Percentiles rank a stretch among this genome's conserved stretches.
phyloP scores from a whole-genome alignment of 306 rosid genomes.

The Medicago truncatula region DNA sequence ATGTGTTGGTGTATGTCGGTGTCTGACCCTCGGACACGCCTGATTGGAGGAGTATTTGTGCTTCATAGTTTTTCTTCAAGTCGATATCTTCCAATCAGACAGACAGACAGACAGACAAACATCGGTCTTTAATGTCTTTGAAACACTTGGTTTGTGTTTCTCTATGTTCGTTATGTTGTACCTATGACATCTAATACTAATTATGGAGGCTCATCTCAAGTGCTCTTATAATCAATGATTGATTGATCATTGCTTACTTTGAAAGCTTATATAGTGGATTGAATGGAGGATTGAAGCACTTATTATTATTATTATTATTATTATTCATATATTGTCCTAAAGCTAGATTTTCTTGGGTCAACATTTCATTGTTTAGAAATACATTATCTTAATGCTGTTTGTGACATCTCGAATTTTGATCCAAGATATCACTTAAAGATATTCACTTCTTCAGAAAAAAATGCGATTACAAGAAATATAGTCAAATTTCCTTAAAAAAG shows the following conservation, averaged over 20 bases:
- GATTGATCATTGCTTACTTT: not conserved
- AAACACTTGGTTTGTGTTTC: not conserved
- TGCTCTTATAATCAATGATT: constrained; percentile 1
- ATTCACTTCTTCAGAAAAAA: too few relatives aligned
- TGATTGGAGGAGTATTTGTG: too few relatives aligned
- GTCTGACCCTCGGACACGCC: too few relatives aligned
- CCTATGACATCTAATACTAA: not conserved
- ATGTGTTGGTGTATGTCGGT: too few relatives aligned
- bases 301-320: not conserved
- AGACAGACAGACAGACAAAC: constrained; percentile 8
- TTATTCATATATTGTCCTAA: not conserved
- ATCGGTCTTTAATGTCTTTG: constrained; percentile 22
- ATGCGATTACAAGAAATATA: too few relatives aligned
- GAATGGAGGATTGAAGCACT: not conserved
- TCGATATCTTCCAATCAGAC: not conserved
- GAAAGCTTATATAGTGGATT: not conserved
- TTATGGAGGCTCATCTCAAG: not conserved
- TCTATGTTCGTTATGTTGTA: constrained; percentile 1
- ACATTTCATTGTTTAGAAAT: not conserved
- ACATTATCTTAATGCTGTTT: not conserved
- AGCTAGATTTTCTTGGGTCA: constrained; percentile 7
- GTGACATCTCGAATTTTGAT: not conserved
- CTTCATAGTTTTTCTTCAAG: not conserved
- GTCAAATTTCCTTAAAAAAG: too few relatives aligned
- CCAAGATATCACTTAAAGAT: too few relatives aligned